Base-by-base conservation (phyloP, 768 basidiomycete species). In the Cyathus striatus region DNA sequence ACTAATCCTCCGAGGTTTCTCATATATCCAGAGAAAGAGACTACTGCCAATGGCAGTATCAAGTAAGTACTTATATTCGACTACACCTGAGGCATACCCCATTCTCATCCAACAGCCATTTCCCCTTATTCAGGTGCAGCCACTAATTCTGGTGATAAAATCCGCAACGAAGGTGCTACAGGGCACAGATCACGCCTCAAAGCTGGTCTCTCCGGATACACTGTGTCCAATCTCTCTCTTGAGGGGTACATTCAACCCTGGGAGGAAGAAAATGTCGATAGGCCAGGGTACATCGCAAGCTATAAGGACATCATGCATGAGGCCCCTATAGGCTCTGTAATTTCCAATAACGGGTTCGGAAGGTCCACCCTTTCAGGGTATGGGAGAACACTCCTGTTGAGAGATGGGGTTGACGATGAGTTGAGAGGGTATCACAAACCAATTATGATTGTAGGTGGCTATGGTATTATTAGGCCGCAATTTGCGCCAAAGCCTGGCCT, bases 101-200 rank as follows among this genome's bases (percentile, higher is more conserved):
- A 88, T 99, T 43, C 75, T 98, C 96, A 98, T 56, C 96, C 96
- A 3, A 98, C 95, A 2, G 96, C 95, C 2, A 93, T 98, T 6
- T 98, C 96, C 1, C 96, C 96, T 1, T 98, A 87, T 61, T 91
- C 96, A 2, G 96, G 96, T n/a, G 95, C 96, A 0, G 94, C 95
- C 1, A 98, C 96, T 1, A 96, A 95, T 16, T 97, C 95, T 1
- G 96, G 96, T 6, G 96, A 96, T 7, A 96, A 99, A 65, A 98
- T 98, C 51, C 81, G 96, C 23, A 96, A 99, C 60, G 96, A 99
- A 65, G 96, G 95, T 13, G 86, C 96, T 4, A 91, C 94, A 27
- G 96, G 96, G 4, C 73, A 87, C 36, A 95, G 96, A 2, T 96
- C 94, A 1, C 89, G 87, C 54, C 96, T 96, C 7, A 99, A 99